Conservation (phyloP, 2,329 filamentous ascomycete species). For the Arthroderma sp. region DNA sequence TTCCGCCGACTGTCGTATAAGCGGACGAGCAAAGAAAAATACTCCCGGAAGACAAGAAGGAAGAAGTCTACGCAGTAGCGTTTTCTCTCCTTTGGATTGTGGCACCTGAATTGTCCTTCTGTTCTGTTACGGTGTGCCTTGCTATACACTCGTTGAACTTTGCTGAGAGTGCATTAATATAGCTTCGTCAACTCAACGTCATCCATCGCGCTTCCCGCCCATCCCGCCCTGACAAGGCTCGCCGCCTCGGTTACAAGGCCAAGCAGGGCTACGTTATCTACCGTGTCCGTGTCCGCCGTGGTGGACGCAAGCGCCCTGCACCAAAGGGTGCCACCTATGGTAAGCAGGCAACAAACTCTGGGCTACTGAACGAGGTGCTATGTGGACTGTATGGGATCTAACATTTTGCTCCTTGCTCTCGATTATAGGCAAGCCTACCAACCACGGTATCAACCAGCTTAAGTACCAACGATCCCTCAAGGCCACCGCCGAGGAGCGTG, state of each 20-base stretch:
- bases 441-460: slow-evolving; percentile 99
- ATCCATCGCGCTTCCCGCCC: slow-evolving; percentile 97
- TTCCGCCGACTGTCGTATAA: background rate
- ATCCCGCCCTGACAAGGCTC: slow-evolving; percentile 98
- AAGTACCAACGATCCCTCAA: slow-evolving; percentile 99
- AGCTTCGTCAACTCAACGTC: slow-evolving; percentile 99
- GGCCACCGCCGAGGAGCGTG: slow-evolving; percentile 98
- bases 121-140: slow-evolving; percentile 43
- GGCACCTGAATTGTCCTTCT: slow-evolving; percentile 7
- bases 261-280: slow-evolving; percentile 99
- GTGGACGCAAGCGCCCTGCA: slow-evolving; percentile 94
- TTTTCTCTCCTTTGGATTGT: background rate
- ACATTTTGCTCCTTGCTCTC: background rate
- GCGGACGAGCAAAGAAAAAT: background rate
- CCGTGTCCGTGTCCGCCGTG: slow-evolving; percentile 94
- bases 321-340: slow-evolving; percentile 98
- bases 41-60: too few species aligned
- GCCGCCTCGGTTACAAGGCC: slow-evolving; percentile 99
- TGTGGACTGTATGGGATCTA: background rate
- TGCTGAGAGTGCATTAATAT: slow-evolving; percentile 99
- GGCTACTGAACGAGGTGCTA: background rate
- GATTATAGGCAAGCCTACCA: slow-evolving; percentile 89
- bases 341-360: slow-evolving; percentile 37
- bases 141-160: slow-evolving; percentile 99
- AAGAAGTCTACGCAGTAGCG: too few species aligned